Evolutionary conservation across 2,329 filamentous ascomycete species (phyloP).

Genomic region (Fusarium redolens): DNA sequence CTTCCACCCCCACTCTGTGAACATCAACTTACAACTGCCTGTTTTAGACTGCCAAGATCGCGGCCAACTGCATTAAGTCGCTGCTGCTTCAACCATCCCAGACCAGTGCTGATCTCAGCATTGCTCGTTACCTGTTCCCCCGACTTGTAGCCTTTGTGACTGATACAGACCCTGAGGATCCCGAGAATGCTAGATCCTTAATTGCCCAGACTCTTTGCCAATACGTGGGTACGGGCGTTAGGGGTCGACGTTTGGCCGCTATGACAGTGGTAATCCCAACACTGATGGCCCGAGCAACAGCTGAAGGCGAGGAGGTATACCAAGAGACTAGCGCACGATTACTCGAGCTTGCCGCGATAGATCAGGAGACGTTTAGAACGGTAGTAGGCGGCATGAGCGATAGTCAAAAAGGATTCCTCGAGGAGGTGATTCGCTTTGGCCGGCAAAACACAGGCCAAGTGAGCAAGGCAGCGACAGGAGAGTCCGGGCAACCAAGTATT

Average conservation of each 20-base stretch:
- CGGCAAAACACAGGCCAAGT: slow-evolving; percentile 58
- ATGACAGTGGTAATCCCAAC: slow-evolving; percentile 83
- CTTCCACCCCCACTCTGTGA: neutral
- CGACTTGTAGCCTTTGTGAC: slow-evolving; percentile 81
- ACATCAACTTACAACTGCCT: slow-evolving; percentile 27
- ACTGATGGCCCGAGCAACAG: slow-evolving; percentile 77
- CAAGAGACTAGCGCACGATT: slow-evolving; percentile 80
- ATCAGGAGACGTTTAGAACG: slow-evolving; percentile 78
- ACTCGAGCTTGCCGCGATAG: slow-evolving; percentile 81
- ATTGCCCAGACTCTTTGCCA: slow-evolving; percentile 80
- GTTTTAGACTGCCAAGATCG: slow-evolving; percentile 81
- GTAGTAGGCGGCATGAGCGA: slow-evolving; percentile 78
- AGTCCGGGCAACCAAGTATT: slow-evolving; percentile 79
- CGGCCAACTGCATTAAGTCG: slow-evolving; percentile 88
- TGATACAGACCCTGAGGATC: slow-evolving; percentile 77
- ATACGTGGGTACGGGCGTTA: slow-evolving; percentile 67
- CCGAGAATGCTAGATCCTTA: slow-evolving; percentile 77
- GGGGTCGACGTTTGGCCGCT: slow-evolving; percentile 65
- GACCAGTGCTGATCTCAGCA: slow-evolving; percentile 74
- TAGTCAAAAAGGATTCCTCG: slow-evolving; percentile 80
- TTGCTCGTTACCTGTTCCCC: slow-evolving; percentile 80
- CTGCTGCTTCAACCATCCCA: slow-evolving; percentile 76
- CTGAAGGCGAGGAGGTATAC: slow-evolving; percentile 70
- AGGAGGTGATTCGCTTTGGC: slow-evolving; percentile 79
- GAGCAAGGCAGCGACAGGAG: slow-evolving; percentile 54